Evolutionary conservation across 202 grass and related monocot genomes (phyloP).

Genomic region (Bolboschoenoplectus hybrid): DNA sequence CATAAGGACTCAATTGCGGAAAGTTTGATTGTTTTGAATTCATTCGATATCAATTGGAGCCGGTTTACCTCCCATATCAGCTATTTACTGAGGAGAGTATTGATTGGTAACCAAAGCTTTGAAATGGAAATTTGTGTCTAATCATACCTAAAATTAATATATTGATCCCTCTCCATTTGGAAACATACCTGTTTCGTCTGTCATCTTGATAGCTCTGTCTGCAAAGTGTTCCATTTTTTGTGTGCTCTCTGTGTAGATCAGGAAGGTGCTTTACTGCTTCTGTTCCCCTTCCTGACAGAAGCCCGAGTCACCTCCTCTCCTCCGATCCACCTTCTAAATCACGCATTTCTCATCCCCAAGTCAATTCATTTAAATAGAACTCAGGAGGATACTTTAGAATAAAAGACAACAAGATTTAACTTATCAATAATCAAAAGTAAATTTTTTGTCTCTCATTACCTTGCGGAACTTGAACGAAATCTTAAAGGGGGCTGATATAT

Average conservation of each 20-base stretch:
- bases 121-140: background rate
- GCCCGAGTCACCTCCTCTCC: background rate
- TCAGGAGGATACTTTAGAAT: background rate
- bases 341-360: background rate
- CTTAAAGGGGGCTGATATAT: background rate
- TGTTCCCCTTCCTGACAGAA: background rate
- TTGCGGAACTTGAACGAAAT: background rate
- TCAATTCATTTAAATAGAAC: background rate
- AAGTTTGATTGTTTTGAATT: slow-evolving; percentile 15
- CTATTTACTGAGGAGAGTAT: background rate
- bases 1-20: background rate
- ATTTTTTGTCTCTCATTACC: background rate
- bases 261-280: background rate
- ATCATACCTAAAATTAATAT: background rate
- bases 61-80: background rate
- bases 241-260: background rate
- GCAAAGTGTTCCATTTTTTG: background rate
- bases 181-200: background rate
- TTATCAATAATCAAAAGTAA: background rate
- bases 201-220: slow-evolving; percentile 7
- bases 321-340: background rate
- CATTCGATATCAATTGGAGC: background rate
- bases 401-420: background rate
- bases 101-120: background rate
- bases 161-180: too few relatives aligned